Evolutionary conservation across 768 basidiomycete species (phyloP).

Genomic region (Mycena galopus): DNA sequence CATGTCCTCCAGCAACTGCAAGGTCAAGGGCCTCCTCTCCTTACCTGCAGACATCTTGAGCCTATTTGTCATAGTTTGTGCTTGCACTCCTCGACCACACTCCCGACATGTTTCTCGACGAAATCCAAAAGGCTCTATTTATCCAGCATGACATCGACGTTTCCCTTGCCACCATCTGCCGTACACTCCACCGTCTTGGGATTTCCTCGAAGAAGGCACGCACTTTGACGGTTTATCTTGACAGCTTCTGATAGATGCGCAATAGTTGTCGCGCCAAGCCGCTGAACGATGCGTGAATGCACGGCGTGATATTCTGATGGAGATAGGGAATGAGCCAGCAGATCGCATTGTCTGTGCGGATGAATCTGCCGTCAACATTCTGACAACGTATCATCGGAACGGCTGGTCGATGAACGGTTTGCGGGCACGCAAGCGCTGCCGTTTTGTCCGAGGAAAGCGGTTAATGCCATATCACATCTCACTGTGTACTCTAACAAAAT

Average conservation of each 20-base stretch:
- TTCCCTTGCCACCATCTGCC: too few relatives aligned
- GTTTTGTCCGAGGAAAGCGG: constrained; percentile 6
- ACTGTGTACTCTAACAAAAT: not conserved
- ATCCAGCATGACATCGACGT: too few relatives aligned
- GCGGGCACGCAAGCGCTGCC: not conserved
- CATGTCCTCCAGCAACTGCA: too few relatives aligned
- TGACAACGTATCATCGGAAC: not conserved
- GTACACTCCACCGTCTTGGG: constrained; percentile 4
- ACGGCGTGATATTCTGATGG: not conserved
- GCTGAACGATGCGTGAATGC: not conserved
- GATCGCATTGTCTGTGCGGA: constrained; percentile 25
- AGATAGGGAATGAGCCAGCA: constrained; percentile 24
- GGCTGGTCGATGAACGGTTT: not conserved
- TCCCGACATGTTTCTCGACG: too few relatives aligned
- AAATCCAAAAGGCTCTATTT: too few relatives aligned
- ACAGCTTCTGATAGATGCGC: not conserved
- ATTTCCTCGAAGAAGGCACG: not conserved
- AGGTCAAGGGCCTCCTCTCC: too few relatives aligned
- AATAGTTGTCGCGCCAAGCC: not conserved
- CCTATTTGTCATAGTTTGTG: too few relatives aligned
- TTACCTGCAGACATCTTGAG: too few relatives aligned
- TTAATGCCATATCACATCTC: not conserved
- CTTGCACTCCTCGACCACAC: too few relatives aligned
- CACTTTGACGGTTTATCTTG: not conserved
- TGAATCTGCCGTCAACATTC: too few relatives aligned